Evolutionary conservation across 768 basidiomycete species (phyloP).

Genomic region (Pholiota conissans): DNA sequence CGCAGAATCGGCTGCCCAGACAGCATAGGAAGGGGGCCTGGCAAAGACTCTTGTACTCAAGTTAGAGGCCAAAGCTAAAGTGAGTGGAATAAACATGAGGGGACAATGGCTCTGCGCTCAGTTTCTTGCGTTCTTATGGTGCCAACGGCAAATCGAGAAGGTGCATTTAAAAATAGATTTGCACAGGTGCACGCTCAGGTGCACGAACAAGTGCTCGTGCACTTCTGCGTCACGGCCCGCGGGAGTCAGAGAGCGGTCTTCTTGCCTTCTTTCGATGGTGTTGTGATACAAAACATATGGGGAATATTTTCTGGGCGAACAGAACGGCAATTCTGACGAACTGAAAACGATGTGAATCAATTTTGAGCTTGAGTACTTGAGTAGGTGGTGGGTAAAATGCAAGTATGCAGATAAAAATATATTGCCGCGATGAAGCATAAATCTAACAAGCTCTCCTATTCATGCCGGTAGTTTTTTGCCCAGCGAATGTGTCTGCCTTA

Average conservation of each 20-base stretch:
- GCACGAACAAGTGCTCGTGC: not conserved
- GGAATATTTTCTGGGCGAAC: not conserved
- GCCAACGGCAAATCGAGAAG: not conserved
- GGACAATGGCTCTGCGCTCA: not conserved
- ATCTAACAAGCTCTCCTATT: not conserved
- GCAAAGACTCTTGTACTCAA: constrained; percentile 15
- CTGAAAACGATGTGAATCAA: too few species aligned
- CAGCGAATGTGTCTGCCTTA: not conserved
- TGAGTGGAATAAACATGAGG: not conserved
- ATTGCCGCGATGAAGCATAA: not conserved
- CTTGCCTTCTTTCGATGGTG: not conserved
- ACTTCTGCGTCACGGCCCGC: not conserved
- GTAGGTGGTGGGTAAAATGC: not conserved
- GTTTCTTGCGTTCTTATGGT: not conserved
- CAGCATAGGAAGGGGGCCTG: constrained; percentile 38
- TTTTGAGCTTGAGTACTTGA: not conserved
- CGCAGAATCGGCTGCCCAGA: constrained; percentile 47
- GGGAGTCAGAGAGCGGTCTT: not conserved
- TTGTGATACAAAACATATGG: not conserved
- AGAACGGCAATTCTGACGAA: not conserved
- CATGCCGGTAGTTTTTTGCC: not conserved
- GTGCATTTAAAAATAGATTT: not conserved
- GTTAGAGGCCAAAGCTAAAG: not conserved
- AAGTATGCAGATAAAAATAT: not conserved
- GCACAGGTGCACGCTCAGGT: not conserved